Evolutionary conservation across 768 basidiomycete genomes (phyloP), one percentile per base, ranked within the genome.

Genomic region (Pisolithus orientalis): DNA sequence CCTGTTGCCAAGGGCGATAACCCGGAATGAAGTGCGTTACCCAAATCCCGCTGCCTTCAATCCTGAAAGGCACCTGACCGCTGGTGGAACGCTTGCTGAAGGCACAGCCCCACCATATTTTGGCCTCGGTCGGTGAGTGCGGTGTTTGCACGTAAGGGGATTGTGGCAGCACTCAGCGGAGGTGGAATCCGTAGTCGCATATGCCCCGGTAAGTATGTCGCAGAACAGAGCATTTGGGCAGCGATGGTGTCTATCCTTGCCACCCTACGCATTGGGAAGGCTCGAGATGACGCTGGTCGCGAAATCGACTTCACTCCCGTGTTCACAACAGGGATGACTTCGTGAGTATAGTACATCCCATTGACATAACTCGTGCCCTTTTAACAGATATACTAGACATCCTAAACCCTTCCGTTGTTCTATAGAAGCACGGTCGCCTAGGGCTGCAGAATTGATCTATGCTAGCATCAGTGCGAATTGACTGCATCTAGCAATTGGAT

Each of bases 31-130:
- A 49, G 62, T 57, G 3, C 65, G 70, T 39, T 85, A 81, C 64
- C 73, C 75, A 6, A 72, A 83, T 32, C 75, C 83, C 5, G 72
- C 72, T 51, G 57, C 58, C 6, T 83, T 83, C 66, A 70, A 73
- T 25, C 83, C 84, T 6, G 79, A 82, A 54, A 72, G 83, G 38
- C 80, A 79, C 66, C 59, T 85, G 11, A 57, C 55, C 6, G 2
- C 56, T 1, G 13, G 48, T 0, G 66, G 64, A n/a, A 48, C 40
- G 13, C 49, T 65, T 13, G 39, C 29, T 2, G 53, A 58, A 16
- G 57, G 47, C 8, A 32, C 43, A 3, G n/a, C 31, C 1, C 38
- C 42, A 6, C 43, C 51, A 2, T 10, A 17, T 3, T 68, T 67
- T 28, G 57, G 63, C 31, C 63, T 67, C 48, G 65, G 63, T 37